Base-by-base conservation (phyloP, 352 stramenopile genomes). In the Phytophthora tentaculata region DNA sequence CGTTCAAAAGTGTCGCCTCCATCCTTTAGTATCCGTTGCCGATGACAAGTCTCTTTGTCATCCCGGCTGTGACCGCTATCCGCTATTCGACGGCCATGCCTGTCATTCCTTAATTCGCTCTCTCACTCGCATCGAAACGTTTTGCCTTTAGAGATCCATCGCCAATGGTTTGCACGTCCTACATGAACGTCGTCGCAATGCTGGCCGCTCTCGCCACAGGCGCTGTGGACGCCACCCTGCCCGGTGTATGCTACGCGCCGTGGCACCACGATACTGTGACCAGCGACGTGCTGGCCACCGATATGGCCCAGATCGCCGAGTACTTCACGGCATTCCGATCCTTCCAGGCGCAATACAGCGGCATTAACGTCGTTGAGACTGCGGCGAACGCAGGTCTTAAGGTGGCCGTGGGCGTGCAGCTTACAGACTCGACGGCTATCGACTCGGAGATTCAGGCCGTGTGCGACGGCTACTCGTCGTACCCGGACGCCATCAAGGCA, bases 331-430 rank as follows among this genome's bases (percentile, higher is more conserved):
- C 68, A 26, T 77, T 92, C 41, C 84, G 84, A 57, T 90, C 84
- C 17, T 92, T 82, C 75, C 80, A 91, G 69, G 80, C 84, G 47
- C 74, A 80, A 37, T 89, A 90, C 56, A 78, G 66, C 62, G 70
- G 71, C 44, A 61, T 81, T 35, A 91, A 89, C 66, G 77, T 84
- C 12, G 76, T 89, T 28, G 59, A 84, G 20, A 73, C 69, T 2
- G 83, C 80, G 1, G 64, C 76, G 20, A 66, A 61, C 20, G 77
- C 77, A 47, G 81, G 80, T 17, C 44, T 93, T 26, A 83, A 91
- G 63, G 64, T 91, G 56, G 80, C 83, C n/a, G 77, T 89, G 12
- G 84, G 84, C 44, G 78, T 93, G 48, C 77, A 89, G 69, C 77
- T 89, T 22, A 73, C 73, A 14, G 83, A 92, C 63, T 51, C 67